These are phyloP conservation scores for Xylaria flabelliformis DNA, from an alignment of 495 filamentous ascomycete genomes.

Conservation along the genomic window DNA sequence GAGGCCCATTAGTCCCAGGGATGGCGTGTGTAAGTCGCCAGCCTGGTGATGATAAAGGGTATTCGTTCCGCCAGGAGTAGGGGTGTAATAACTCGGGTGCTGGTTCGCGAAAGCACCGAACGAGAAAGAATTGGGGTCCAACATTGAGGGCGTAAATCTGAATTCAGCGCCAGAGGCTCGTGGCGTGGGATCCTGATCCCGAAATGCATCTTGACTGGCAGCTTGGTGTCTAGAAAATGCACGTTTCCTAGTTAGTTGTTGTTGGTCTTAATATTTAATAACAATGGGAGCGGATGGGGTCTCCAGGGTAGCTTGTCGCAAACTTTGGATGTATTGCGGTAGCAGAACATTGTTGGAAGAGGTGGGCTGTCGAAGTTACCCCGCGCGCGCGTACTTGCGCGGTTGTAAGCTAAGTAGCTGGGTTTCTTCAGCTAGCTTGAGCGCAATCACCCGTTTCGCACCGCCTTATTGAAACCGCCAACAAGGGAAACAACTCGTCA, in stretches of 20 bases:
- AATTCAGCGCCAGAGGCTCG: conserved; percentile 76
- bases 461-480: not conserved
- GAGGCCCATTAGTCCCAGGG: conserved; percentile 67
- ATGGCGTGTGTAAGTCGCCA: conserved; percentile 90
- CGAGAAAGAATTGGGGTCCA: conserved; percentile 83
- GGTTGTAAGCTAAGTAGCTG: conserved; percentile 6
- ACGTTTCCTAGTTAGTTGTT: conserved; percentile 1
- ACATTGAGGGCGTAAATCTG: conserved; percentile 85
- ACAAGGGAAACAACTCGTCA: not conserved
- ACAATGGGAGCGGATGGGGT: not conserved
- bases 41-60: conserved; percentile 82
- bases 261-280: not conserved
- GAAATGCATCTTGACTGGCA: conserved; percentile 59
- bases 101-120: conserved; percentile 82
- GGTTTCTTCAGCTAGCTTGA: conserved; percentile 6
- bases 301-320: not conserved
- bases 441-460: not conserved
- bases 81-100: conserved; percentile 83
- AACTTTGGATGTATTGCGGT: conserved; percentile 19
- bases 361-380: conserved; percentile 17
- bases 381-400: not conserved
- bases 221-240: conserved; percentile 44
- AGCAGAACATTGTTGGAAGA: conserved; percentile 15
- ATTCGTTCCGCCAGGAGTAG: conserved; percentile 84
- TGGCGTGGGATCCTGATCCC: conserved; percentile 82